These are phyloP conservation scores for Cladosporium sphaerospermum DNA, from an alignment of 2,329 filamentous ascomycete species.

Conservation along the genomic window DNA sequence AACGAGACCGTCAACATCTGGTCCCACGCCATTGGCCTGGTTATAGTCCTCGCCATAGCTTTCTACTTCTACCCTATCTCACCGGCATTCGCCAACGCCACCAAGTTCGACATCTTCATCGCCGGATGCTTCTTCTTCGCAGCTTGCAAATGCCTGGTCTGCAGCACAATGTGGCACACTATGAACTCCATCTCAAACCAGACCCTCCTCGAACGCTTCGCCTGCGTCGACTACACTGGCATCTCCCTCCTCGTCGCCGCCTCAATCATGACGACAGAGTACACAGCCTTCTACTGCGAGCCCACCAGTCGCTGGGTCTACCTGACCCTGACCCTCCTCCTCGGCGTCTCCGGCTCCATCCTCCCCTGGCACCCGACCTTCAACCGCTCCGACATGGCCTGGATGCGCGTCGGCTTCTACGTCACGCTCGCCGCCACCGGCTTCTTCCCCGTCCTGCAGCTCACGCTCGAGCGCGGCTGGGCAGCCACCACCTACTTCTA, in stretches of 20 bases:
- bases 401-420: conserved; percentile 88
- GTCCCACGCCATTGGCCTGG: conserved; percentile 85
- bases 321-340: conserved; percentile 70
- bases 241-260: conserved; percentile 92
- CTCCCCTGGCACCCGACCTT: conserved; percentile 95
- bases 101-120: conserved; percentile 82
- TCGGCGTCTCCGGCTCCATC: conserved; percentile 82
- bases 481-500: conserved; percentile 86
- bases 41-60: conserved; percentile 79
- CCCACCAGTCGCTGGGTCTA: conserved; percentile 80
- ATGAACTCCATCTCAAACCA: conserved; percentile 96
- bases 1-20: conserved; percentile 98
- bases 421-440: conserved; percentile 80
- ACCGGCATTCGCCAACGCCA: conserved; percentile 77
- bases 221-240: conserved; percentile 96
- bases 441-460: conserved; percentile 80
- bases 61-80: conserved; percentile 94
- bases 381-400: conserved; percentile 87
- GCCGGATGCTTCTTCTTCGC: conserved; percentile 94
- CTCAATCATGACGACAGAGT: conserved; percentile 96
- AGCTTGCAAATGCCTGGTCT: conserved; percentile 88
- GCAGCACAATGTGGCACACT: conserved; percentile 95
- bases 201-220: conserved; percentile 84
- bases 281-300: conserved; percentile 98
- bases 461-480: conserved; percentile 69